Percentiles rank a stretch among this genome's conserved stretches.
These are phyloP conservation scores for Nicotiana tomentosiformis DNA, from an alignment of 257 asterid species.

Conservation along the genomic window DNA sequence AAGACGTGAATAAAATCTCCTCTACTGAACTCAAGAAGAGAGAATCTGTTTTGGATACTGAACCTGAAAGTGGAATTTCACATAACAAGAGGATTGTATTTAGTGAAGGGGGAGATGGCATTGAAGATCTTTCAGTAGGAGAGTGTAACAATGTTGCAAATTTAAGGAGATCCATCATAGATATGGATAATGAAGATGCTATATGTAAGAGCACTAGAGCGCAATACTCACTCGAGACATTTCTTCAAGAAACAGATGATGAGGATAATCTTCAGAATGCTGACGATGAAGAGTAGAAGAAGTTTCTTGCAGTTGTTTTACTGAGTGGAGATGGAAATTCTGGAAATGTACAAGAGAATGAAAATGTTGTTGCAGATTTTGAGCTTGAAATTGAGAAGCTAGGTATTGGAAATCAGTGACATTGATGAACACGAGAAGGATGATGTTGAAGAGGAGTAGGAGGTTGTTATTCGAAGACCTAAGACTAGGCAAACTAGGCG, in stretches of 20 bases:
- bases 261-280: too few relatives aligned
- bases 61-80: conserved; percentile 29
- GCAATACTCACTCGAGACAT: too few relatives aligned
- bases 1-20: conserved; percentile 10
- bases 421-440: conserved; percentile 43
- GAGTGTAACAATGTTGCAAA: conserved; percentile 10
- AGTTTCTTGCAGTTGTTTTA: too few relatives aligned
- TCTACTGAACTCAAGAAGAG: conserved; percentile 13
- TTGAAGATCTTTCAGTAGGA: too few relatives aligned
- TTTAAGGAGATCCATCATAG: conserved; percentile 32
- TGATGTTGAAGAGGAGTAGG: conserved; percentile 30
- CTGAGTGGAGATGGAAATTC: too few relatives aligned
- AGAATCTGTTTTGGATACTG: conserved; percentile 24
- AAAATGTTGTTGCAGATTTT: conserved; percentile 55
- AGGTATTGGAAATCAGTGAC: conserved; percentile 87
- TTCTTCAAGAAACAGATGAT: too few relatives aligned
- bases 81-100: conserved; percentile 13
- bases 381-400: conserved; percentile 86
- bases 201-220: too few relatives aligned
- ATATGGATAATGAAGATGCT: conserved; percentile 43
- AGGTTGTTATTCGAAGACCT: conserved; percentile 36
- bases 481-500: conserved; percentile 64
- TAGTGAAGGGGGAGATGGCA: too few relatives aligned
- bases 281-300: too few relatives aligned
- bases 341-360: too few relatives aligned